Percentiles rank a stretch among this genome's conserved stretches.
These are phyloP conservation scores for Hemisphaericaspora nanyangensis DNA, from an alignment of 805 yeast genomes.

Conservation along the genomic window DNA sequence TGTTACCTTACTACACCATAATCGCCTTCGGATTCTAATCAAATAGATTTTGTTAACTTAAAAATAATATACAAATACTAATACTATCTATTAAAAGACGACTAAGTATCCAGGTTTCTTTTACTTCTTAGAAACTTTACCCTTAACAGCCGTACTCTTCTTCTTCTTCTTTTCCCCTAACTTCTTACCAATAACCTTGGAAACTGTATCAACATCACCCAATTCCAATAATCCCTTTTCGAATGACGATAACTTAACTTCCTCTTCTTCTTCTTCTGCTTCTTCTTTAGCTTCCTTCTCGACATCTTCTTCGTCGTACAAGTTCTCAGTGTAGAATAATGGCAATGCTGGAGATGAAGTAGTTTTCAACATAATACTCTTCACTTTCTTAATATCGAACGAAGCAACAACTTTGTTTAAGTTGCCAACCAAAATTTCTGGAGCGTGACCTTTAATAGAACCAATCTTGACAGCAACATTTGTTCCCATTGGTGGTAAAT, in stretches of 20 bases:
- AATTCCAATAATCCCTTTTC: conserved; percentile 78
- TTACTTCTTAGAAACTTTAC: conserved; percentile 15
- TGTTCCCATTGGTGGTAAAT: conserved; percentile 70
- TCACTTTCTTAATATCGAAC: conserved; percentile 45
- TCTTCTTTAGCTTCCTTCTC: conserved; percentile 20
- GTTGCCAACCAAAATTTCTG: conserved; percentile 56
- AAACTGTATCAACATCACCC: conserved; percentile 72
- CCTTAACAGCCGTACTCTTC: background rate
- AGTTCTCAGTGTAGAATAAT: conserved; percentile 61
- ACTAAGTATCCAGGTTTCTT: no score
- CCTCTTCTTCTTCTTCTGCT: conserved; percentile 18
- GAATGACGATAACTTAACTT: conserved; percentile 51
- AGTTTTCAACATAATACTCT: conserved; percentile 63
- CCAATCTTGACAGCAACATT: conserved; percentile 69
- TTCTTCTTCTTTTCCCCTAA: conserved; percentile 24
- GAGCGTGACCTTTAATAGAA: conserved; percentile 28
- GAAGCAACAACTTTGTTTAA: conserved; percentile 49
- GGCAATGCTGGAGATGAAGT: conserved; percentile 80
- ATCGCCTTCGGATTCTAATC: no score
- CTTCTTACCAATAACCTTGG: conserved; percentile 57
- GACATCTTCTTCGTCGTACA: conserved; percentile 48
- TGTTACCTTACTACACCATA: no score
- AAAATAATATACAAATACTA: no score
- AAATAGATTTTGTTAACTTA: no score
- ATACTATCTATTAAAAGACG: no score